Evolutionary conservation across 441 rosid species (phyloP), one percentile per base, ranked within the genome.

Genomic region (Arabidopsis hybrid): DNA sequence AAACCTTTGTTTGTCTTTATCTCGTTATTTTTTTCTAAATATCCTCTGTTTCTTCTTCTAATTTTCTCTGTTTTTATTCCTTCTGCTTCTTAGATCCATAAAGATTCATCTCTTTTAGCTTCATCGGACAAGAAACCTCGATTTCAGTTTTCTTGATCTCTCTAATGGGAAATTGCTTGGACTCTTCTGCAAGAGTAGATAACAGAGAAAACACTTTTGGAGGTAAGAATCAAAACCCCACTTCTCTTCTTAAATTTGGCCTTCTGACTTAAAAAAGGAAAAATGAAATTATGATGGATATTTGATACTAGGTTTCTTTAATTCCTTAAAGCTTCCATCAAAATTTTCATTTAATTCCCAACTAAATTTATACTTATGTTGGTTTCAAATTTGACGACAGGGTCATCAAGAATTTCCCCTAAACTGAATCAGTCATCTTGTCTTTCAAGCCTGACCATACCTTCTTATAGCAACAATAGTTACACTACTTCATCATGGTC

Each of bases 131-230:
- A 60, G 65, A 53, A 69, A 45, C 69, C 11, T 67, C 63, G 6
- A 57, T 65, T 56, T 57, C 32, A 38, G 14, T 58, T 74, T 51
- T 16, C 11, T 50, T 42, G 51, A 42, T 56, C 65, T 46, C 14
- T 45, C 53, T 32, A 18, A 91, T 93, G 98, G 97, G 97, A 0
- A 91, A 93, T 81, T 93, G 97, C 82, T 83, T 91, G 42, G 65
- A 53, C 78, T 88, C 87, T 81, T 78, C 95, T 42, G 81, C 91
- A 60, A 85, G 79, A 86, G 91, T 88, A 0, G 88, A 91, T 66
- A 71, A 87, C 72, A 73, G 82, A 57, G 92, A 80, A 75, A 81
- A 79, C 73, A 81, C 83, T 83, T 82, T 88, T 38, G 95, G 95
- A 89, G 87, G 78, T 65, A 39, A 18, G 63, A 53, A 7, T 17